phyloP scores from a whole-genome alignment of 352 stramenopile genomes.

The Globisporangium uncinulatum region DNA sequence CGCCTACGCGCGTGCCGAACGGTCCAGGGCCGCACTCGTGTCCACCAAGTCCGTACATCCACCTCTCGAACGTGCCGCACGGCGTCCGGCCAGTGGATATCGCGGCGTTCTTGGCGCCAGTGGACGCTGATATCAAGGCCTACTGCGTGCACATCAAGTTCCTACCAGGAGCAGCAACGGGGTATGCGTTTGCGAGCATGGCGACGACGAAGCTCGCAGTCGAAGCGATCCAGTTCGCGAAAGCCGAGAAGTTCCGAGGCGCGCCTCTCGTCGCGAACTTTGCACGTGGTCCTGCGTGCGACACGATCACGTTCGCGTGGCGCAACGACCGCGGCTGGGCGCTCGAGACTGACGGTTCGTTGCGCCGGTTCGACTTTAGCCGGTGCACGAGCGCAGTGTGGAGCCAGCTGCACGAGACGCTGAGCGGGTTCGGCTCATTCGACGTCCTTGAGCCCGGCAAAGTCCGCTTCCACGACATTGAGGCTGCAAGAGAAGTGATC shows the following conservation, averaged over 20 bases:
- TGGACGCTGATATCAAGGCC: constrained; percentile 39
- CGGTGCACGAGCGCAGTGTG: constrained; percentile 38
- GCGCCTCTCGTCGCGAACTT: constrained; percentile 56
- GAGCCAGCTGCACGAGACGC: constrained; percentile 31
- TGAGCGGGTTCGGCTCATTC: constrained; percentile 47
- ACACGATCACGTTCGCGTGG: constrained; percentile 64
- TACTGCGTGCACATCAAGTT: constrained; percentile 60
- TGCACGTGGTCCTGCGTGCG: constrained; percentile 55
- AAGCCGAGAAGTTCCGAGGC: constrained; percentile 29
- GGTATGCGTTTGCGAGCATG: constrained; percentile 68
- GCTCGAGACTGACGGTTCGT: constrained; percentile 32
- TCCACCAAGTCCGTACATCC: constrained; percentile 63
- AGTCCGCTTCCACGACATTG: constrained; percentile 45
- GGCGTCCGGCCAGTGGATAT: constrained; percentile 37
- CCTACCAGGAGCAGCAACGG: constrained; percentile 16
- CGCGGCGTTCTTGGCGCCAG: constrained; percentile 37
- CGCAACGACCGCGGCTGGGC: constrained; percentile 21
- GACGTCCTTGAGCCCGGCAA: constrained; percentile 32
- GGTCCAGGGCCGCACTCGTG: constrained; percentile 22
- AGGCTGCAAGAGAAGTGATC: constrained; percentile 58
- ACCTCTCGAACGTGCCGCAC: constrained; percentile 56
- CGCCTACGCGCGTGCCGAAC: constrained; percentile 1
- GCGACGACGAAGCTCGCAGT: constrained; percentile 42
- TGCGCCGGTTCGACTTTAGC: constrained; percentile 41
- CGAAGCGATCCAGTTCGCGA: constrained; percentile 47